A percentile compares a stretch with the other conserved stretches of the same genome.
Evolutionary conservation across 2,329 filamentous ascomycete genomes (phyloP).

Genomic region (Cladosporium cucumerinum): DNA sequence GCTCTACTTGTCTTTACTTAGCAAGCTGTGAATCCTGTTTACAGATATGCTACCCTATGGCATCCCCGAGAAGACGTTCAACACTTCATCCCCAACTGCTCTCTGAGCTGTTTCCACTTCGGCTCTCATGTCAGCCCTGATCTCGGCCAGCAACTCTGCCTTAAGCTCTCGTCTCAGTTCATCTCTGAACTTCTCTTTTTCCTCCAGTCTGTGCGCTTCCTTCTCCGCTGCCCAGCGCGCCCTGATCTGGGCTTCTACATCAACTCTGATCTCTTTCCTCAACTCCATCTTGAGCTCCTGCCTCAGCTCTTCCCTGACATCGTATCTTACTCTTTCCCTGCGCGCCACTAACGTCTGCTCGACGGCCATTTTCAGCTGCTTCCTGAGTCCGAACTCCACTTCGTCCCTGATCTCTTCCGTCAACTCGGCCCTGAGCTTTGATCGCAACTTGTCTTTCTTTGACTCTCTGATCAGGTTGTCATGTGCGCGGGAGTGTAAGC

Average conservation of each 20-base stretch:
- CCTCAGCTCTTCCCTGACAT: neutral
- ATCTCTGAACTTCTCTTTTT: neutral
- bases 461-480: neutral
- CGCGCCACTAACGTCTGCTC: neutral
- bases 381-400: neutral
- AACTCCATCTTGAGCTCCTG: neutral
- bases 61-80: no score
- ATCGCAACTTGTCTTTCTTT: neutral
- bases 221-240: neutral
- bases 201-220: neutral
- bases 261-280: neutral
- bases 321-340: neutral
- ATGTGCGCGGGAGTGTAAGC: neutral
- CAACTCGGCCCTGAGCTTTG: neutral
- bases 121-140: neutral
- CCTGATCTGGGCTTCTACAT: neutral
- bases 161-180: neutral
- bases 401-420: neutral
- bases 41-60: no score
- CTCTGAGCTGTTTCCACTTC: neutral
- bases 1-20: no score
- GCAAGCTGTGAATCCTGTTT: no score
- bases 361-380: neutral
- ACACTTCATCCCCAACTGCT: neutral
- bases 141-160: neutral